Evolutionary conservation across 179 eudicot species (phyloP), one percentile per base, ranked within the genome.

Genomic region (Spinacia oleracea): DNA sequence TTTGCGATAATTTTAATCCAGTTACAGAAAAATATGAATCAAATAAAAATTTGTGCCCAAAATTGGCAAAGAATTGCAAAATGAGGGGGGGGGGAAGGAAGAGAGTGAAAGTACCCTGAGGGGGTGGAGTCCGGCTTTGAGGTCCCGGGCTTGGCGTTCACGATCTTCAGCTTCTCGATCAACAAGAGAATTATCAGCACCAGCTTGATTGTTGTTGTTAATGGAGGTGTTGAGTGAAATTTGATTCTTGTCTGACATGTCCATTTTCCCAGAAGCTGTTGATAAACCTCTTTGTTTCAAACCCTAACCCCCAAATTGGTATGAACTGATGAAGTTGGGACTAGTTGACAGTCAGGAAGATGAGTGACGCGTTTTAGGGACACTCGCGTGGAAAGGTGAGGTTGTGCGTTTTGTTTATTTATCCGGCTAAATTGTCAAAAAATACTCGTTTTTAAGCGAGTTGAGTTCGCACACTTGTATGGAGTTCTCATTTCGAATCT

Each of bases 71-170:
- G 15, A 8, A 72, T 27, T 31, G 32, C 9, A n/a, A n/a, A 46
- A 31, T 34, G 3, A 18, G 4, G n/a, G 6, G 58, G 4, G n/a
- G 6, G 58, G 7, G 1, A 67, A 9, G 60, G 40, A 45, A 11
- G 32, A 78, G 29, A 81, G 55, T 69, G 10, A 56, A 40, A 21
- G 31, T 51, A 90, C 98, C 88, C 85, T 85, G 79, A 93, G 93
- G 43, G 98, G 98, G 78, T 93, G 97, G 8, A 93, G 85, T 32
- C 96, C 97, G 35, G 96, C 90, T 78, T 90, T 92, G 82, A 92
- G 91, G 71, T 94, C 97, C 51, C 91, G 96, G 32, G 89, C 78
- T 63, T 85, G 81, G 53, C 97, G 97, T 79, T 93, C 91, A 23
- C 91, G 85, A 77, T 89, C 93, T 76, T 88, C 97, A 77, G 87